These are phyloP conservation scores for Penicillium sp. DNA, from an alignment of 2,329 filamentous ascomycete genomes.

Conservation along the genomic window DNA sequence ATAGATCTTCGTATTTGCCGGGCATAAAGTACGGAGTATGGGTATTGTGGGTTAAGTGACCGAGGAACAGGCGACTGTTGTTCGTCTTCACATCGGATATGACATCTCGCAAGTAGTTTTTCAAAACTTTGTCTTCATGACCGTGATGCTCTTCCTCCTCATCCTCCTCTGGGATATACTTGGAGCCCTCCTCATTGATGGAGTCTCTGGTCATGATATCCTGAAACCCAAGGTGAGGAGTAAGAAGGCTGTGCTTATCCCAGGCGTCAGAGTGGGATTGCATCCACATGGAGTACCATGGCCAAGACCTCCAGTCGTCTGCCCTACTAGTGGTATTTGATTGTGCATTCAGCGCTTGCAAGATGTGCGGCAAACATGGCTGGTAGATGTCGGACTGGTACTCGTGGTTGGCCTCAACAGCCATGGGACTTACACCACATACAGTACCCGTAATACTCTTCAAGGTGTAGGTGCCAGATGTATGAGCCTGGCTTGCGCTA, in stretches of 20 bases:
- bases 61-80: conserved; percentile 30
- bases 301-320: conserved; percentile 28
- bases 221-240: conserved; percentile 25
- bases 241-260: conserved; percentile 28
- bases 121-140: conserved; percentile 29
- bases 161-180: conserved; percentile 24
- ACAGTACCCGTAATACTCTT: conserved; percentile 42
- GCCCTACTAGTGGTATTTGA: conserved; percentile 19
- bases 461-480: conserved; percentile 42
- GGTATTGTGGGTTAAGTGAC: conserved; percentile 32
- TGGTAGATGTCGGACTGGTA: conserved; percentile 42
- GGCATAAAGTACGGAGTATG: conserved; percentile 27
- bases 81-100: conserved; percentile 29
- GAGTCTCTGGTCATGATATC: conserved; percentile 26
- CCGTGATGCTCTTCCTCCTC: conserved; percentile 33
- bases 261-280: conserved; percentile 31
- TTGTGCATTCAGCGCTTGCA: conserved; percentile 24
- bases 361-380: conserved; percentile 41
- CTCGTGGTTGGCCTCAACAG: conserved; percentile 43
- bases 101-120: conserved; percentile 31
- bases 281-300: conserved; percentile 33
- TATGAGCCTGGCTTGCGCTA: conserved; percentile 40
- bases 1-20: conserved; percentile 1
- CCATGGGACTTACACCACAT: conserved; percentile 42
- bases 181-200: conserved; percentile 20